These are phyloP conservation scores for Lepiota venenata DNA, from an alignment of 768 basidiomycete species.

Conservation along the genomic window DNA sequence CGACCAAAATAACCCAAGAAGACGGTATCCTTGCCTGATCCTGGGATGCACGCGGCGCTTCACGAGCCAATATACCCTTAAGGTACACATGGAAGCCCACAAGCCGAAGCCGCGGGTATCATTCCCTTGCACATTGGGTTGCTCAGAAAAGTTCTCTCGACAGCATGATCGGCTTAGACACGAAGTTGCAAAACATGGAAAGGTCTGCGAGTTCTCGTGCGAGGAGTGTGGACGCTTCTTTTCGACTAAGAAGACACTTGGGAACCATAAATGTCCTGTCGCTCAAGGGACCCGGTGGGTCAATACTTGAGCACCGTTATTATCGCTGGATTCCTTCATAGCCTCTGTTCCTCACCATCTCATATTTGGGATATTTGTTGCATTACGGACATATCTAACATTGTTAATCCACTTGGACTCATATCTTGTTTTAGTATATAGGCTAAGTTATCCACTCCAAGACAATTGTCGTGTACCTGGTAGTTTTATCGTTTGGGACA, in stretches of 20 bases:
- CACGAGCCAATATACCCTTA: constrained; percentile 51
- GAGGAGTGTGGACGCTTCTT: constrained; percentile 51
- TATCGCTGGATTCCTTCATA: neutral
- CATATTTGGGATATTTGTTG: constrained; percentile 7
- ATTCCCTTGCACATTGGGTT: constrained; percentile 52
- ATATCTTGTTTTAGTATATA: neutral
- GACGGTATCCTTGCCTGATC: constrained; percentile 46
- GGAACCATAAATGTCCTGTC: constrained; percentile 55
- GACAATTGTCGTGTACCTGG: neutral
- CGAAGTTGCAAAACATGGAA: constrained; percentile 56
- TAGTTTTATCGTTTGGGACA: neutral
- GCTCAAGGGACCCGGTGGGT: constrained; percentile 49
- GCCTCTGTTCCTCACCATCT: constrained; percentile 5
- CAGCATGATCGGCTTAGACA: constrained; percentile 57
- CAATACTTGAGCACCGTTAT: constrained; percentile 20
- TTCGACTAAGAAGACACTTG: constrained; percentile 47
- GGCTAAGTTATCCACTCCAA: neutral
- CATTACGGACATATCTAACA: constrained; percentile 2
- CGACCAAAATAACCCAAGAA: constrained; percentile 29
- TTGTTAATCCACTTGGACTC: neutral
- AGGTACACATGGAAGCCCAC: constrained; percentile 54
- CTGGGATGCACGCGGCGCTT: constrained; percentile 46
- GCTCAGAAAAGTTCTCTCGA: constrained; percentile 50
- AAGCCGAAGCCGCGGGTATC: constrained; percentile 46
- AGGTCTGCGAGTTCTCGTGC: constrained; percentile 52